These are phyloP conservation scores for Collybia mongolica DNA, from an alignment of 768 basidiomycete genomes.

Conservation along the genomic window DNA sequence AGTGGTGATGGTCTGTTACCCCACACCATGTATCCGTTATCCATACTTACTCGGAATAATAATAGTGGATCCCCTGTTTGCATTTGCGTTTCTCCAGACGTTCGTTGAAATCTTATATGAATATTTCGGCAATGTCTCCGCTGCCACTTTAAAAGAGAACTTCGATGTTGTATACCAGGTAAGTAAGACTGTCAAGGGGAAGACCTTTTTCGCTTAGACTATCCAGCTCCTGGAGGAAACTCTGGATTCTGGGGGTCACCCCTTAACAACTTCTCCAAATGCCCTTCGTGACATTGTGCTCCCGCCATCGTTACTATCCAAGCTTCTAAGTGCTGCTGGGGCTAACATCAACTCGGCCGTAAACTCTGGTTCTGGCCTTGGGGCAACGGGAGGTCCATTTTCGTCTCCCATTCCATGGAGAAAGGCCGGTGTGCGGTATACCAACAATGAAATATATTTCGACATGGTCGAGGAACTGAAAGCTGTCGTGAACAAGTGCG, in stretches of 20 bases:
- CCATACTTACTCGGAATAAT: slow-evolving; percentile 1
- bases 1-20: slow-evolving; percentile 73
- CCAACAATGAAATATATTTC: slow-evolving; percentile 91
- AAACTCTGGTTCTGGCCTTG: slow-evolving; percentile 40
- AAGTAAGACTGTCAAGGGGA: slow-evolving; percentile 13
- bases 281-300: slow-evolving; percentile 92
- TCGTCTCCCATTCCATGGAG: slow-evolving; percentile 95
- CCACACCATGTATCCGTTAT: slow-evolving; percentile 2
- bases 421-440: slow-evolving; percentile 77
- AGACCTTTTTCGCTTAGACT: slow-evolving; percentile 6
- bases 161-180: slow-evolving; percentile 97
- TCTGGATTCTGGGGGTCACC: slow-evolving; percentile 90
- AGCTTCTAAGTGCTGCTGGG: slow-evolving; percentile 55
- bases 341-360: slow-evolving; percentile 48
- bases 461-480: slow-evolving; percentile 83
- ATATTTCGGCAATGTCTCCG: slow-evolving; percentile 85
- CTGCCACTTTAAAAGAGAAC: slow-evolving; percentile 80
- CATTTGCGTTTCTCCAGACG: slow-evolving; percentile 84
- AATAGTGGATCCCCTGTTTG: slow-evolving; percentile 85
- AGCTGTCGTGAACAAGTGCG: slow-evolving; percentile 77
- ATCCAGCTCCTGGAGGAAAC: slow-evolving; percentile 88
- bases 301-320: slow-evolving; percentile 83
- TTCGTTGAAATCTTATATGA: slow-evolving; percentile 83
- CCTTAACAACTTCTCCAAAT: slow-evolving; percentile 87
- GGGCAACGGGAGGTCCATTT: slow-evolving; percentile 51